Evolutionary conservation across 495 filamentous ascomycete genomes (phyloP), one percentile per base, ranked within the genome.

Genomic region (Tuber microsphaerosporum): DNA sequence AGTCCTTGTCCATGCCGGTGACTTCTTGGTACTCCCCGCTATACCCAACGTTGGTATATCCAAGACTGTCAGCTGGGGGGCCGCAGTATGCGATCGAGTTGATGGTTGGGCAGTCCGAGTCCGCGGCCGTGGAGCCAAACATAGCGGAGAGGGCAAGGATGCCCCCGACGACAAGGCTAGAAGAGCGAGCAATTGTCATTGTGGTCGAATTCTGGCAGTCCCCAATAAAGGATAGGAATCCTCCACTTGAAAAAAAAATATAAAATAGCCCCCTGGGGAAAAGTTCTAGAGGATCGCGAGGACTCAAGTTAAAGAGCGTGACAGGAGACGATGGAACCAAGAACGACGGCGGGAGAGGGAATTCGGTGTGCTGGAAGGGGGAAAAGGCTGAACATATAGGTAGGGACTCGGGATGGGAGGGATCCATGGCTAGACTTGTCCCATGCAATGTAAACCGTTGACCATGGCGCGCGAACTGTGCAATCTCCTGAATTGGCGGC

Each of bases 1-100:
- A 84, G 43, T 80, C 75, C 26, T 84, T 72, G 77, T 90, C 84
- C 89, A 92, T 92, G 69, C 77, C 74, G 17, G 84, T 85, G 51
- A 93, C 88, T 71, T 87, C 84, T 2, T 89, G 84, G 83, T 92
- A 93, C 44, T 82, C 80, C 26, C 91, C 90, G 19, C 84, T 65
- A 8, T 82, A 84, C 9, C 88, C 88, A 74, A 92, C 86, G 42
- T 88, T 87, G 19, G 75, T 77, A 80, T 92, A 93, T 0, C 85
- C 87, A 81, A 93, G 34, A 37, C 1, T 37, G 34, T 37, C 34
- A 37, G 34, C 34, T 37, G 34, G 1, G 34, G 34, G 34, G 34
- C 34, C 2, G 82, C 91, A 92, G 85, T 90, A 92, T 79, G 77
- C 83, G 74, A 87, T 88, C 20, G 81, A 80, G 69, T 79, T 79